Evolutionary conservation across 2,329 filamentous ascomycete species (phyloP), one percentile per base, ranked within the genome.

Genomic region (Albifimbria verrucaria): DNA sequence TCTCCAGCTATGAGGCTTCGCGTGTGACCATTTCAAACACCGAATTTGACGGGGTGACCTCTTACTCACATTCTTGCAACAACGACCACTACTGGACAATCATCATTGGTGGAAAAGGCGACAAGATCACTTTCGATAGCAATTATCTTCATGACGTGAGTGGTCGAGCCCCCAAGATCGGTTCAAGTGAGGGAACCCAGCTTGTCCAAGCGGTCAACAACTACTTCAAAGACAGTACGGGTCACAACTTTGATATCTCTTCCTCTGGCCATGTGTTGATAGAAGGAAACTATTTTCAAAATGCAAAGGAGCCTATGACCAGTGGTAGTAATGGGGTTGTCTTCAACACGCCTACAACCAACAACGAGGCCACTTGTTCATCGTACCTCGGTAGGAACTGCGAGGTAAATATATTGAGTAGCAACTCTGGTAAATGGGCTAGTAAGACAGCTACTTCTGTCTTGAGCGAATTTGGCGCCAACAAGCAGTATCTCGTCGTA

Each of bases 81-180:
- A 62, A 60, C 36, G 63, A 77, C 48, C 73, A 76, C 58, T 77
- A 77, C 66, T 77, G 74, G 75, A 67, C 64, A 10, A 65, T 75
- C 50, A 67, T 77, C 55, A 62, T 65, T 39, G 74, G 70, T 10
- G 65, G 67, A 10, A 62, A 62, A 20, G 75, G 77, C 53, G 60
- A 68, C 25, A 64, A 73, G 48, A 42, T 50, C 43, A 78, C 75
- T 9, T 59, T 77, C 51, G 66, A 70, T 49, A 66, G 68, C 43
- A 77, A 78, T 65, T 77, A 72, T 60, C 65, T 76, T 57, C 72
- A 76, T 62, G 63, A 76, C 58, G 67, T 70, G 20, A 72, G 72
- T 2, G 75, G 75, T 15, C 74, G 76, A 43, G 64, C 68, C 5
- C 75, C 75, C 25, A 73, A 76, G 61, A 63, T 77, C 12, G 65